Base-by-base conservation (phyloP, 805 yeast genomes). In the Myxozyma mucilagina region DNA sequence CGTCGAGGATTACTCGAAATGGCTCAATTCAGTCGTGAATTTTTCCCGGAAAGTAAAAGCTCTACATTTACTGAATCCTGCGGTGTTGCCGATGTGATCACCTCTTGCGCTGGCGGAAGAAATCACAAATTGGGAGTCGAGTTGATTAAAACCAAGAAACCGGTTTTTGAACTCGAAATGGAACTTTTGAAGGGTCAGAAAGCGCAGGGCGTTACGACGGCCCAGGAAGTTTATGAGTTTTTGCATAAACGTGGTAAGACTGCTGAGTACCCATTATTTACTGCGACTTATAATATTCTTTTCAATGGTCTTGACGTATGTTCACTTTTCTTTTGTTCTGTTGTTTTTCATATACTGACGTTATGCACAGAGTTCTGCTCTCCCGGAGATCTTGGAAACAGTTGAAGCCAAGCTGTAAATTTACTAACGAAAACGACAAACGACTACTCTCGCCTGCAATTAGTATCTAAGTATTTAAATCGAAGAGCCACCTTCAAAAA, bases 21-120 rank as follows among this genome's bases (percentile, higher is more conserved):
- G 72, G 88, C 92, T 74, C 83, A 83, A 73, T 94, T 94, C 75
- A 94, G 96, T 45, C 80, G 84, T 71, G 81, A 80, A 69, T 92
- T 89, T 78, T 94, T 84, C 85, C 92, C 87, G 44, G 84, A 82
- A 63, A 39, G 55, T 55, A 85, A 89, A 68, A 82, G 88, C 35
- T 80, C 84, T 60, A 94, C 99, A 32, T 92, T 92, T 76, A 89
- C 96, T 66, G 87, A 87, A 74, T 83, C 90, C 66, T 97, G 97
- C 24, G 99, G 99, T 78, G 98, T 94, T 59, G 99, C 99, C 42
- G 99, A 94, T 75, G 82, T 94, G 72, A 94, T 94, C 76, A 94
- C 99, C 57, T 91, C 99, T 16, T 94, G 99, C 79, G 84, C 96
- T 18, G 97, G 97, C 72, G 99, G 99, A 73, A 85, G 99, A 80